Conservation (phyloP, 305 asterid genomes). For the Fraxinus paxiana region DNA sequence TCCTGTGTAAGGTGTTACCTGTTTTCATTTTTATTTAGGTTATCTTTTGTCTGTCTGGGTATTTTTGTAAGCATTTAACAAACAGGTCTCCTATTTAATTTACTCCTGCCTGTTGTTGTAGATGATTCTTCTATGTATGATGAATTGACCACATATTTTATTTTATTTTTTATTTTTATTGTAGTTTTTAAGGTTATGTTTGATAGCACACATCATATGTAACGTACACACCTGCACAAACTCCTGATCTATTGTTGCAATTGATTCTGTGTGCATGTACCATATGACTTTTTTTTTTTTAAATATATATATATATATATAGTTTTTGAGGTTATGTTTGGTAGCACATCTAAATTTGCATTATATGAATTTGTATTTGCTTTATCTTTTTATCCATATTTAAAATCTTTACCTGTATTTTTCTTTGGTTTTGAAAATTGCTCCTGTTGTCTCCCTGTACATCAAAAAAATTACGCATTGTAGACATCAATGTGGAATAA, state of each 20-base stretch:
- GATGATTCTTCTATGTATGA: background rate
- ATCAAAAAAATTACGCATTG: constrained; percentile 25
- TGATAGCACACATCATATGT: background rate
- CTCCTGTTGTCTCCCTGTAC: background rate
- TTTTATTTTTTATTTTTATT: background rate
- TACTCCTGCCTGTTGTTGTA: background rate
- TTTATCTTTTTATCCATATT: background rate
- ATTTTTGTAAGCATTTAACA: background rate
- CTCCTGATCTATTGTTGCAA: background rate
- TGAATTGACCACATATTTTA: background rate
- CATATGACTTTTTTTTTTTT: background rate
- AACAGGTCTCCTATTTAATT: background rate
- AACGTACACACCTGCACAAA: background rate
- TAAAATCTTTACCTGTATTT: background rate
- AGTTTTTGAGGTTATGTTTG: background rate
- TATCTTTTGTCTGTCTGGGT: background rate
- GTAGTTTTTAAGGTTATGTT: background rate
- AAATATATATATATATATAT: no score
- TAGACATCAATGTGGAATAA: constrained; percentile 86
- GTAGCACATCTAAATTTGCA: background rate
- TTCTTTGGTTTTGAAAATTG: background rate
- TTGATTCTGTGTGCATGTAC: background rate
- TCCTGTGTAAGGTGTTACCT: background rate
- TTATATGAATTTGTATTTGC: background rate
- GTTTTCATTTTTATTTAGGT: background rate